These are phyloP conservation scores for Pseudovirgaria hyperparasitica DNA, from an alignment of 2,329 filamentous ascomycete genomes.

Conservation along the genomic window DNA sequence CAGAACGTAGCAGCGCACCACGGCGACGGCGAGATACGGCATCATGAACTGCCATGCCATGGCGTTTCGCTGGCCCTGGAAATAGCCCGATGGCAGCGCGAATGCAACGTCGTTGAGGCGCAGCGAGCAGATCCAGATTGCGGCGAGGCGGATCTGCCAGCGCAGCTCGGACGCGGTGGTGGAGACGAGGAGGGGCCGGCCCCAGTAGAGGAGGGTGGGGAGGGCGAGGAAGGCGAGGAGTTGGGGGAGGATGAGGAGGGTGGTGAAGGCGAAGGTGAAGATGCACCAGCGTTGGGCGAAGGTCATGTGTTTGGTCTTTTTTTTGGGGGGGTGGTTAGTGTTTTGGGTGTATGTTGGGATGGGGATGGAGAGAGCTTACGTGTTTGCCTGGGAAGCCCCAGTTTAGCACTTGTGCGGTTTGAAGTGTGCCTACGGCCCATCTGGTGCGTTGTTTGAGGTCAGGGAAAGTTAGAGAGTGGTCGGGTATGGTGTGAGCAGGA, in stretches of 20 bases:
- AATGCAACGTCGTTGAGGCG: conserved; percentile 7
- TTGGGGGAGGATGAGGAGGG: conserved; percentile 5
- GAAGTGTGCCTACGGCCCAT: conserved; percentile 4
- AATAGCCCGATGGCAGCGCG: conserved; percentile 6
- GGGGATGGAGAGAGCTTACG: background rate
- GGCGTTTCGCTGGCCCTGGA: conserved; percentile 6
- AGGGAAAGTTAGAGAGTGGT: background rate
- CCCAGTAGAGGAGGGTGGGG: conserved; percentile 6
- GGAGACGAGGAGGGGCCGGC: conserved; percentile 7
- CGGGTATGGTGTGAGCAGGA: background rate
- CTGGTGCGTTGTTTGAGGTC: conserved; percentile 4
- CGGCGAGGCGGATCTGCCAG: conserved; percentile 7
- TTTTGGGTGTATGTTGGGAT: too few species aligned
- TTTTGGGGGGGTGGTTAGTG: background rate
- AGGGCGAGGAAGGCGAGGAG: conserved; percentile 7
- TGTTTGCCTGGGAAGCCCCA: conserved; percentile 2
- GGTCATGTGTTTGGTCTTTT: conserved; percentile 5
- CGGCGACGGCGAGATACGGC: conserved; percentile 8
- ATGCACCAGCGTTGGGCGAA: conserved; percentile 6
- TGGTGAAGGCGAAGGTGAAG: conserved; percentile 6
- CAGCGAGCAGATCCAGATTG: conserved; percentile 4
- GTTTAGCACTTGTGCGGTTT: conserved; percentile 1
- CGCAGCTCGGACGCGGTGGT: conserved; percentile 5
- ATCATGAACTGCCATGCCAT: conserved; percentile 8
- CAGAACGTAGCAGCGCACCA: conserved; percentile 8